These are phyloP conservation scores for Reutealis trisperma DNA, from an alignment of 345 rosid species.

Conservation along the genomic window DNA sequence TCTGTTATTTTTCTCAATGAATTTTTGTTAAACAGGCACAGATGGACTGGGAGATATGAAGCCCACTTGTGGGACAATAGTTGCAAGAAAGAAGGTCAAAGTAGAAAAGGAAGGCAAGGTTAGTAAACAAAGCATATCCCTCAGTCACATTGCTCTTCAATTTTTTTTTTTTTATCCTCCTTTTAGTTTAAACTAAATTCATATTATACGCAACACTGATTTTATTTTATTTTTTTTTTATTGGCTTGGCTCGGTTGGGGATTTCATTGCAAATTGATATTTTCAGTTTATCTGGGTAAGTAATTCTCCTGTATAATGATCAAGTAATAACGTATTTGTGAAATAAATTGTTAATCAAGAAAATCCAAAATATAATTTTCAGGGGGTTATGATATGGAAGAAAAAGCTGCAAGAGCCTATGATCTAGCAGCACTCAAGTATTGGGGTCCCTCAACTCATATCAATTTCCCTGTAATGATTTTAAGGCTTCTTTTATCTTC, in stretches of 20 bases:
- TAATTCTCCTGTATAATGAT: constrained; percentile 19
- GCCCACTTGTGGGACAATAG: constrained; percentile 99
- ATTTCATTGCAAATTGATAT: constrained; percentile 31
- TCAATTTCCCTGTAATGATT: constrained; percentile 73
- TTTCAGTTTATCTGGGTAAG: constrained; percentile 92
- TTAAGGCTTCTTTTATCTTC: constrained; percentile 6
- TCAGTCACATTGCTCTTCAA: neutral
- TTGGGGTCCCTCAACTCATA: constrained; percentile 95
- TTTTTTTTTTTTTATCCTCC: constrained; percentile 8
- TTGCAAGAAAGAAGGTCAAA: constrained; percentile 94
- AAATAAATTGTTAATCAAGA: constrained; percentile 9
- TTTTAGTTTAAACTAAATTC: constrained; percentile 17
- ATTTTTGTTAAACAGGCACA: constrained; percentile 53
- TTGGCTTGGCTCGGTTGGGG: constrained; percentile 34
- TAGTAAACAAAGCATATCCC: constrained; percentile 4
- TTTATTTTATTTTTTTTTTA: constrained; percentile 13
- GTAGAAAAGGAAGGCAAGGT: constrained; percentile 97
- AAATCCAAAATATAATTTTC: constrained; percentile 36
- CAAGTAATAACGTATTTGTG: neutral
- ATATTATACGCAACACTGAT: constrained; percentile 28
- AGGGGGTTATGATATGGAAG: constrained; percentile 99
- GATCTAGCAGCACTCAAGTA: constrained; percentile 98
- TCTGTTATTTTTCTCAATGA: neutral
- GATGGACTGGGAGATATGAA: constrained; percentile 99
- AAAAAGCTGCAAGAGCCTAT: constrained; percentile 97